Conservation (phyloP, 164 flowering plant species). For the Cinnamomum chago region DNA sequence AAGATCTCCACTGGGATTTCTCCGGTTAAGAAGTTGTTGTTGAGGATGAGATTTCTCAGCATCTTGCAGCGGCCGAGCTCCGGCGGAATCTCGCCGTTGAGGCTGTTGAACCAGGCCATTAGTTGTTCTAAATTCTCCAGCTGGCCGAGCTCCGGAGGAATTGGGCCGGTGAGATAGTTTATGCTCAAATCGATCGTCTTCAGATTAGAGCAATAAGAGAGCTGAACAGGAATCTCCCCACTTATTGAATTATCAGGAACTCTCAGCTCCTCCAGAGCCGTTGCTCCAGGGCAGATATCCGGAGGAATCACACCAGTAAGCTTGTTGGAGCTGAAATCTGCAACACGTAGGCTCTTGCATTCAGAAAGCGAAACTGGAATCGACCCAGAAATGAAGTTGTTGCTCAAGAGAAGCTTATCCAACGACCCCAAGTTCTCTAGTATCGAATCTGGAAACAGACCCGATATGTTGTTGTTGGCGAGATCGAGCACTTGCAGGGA, state of each 20-base stretch:
- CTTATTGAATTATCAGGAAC: conserved; percentile 63
- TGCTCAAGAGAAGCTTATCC: conserved; percentile 53
- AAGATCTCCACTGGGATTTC: conserved; percentile 59
- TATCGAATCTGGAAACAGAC: conserved; percentile 54
- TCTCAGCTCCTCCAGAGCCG: conserved; percentile 63
- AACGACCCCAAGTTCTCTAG: conserved; percentile 45
- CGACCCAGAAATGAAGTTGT: conserved; percentile 58
- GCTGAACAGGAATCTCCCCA: conserved; percentile 55
- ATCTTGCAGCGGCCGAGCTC: conserved; percentile 64
- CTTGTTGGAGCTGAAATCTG: conserved; percentile 75
- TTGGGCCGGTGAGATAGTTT: conserved; percentile 70
- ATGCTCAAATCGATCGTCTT: conserved; percentile 73
- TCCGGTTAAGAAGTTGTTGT: conserved; percentile 62
- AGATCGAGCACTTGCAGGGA: conserved; percentile 57
- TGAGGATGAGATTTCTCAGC: conserved; percentile 69
- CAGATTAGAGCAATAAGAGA: conserved; percentile 51
- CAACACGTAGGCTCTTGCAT: conserved; percentile 42
- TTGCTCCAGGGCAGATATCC: conserved; percentile 58
- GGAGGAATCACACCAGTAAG: conserved; percentile 63
- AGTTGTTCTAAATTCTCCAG: conserved; percentile 72
- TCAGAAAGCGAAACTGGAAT: conserved; percentile 56
- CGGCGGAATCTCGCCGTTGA: conserved; percentile 68
- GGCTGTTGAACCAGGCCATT: conserved; percentile 80
- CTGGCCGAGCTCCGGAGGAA: conserved; percentile 62
- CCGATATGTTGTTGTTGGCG: conserved; percentile 71